These are phyloP conservation scores for Diplodia mutila DNA, from an alignment of 2,329 filamentous ascomycete genomes.

Conservation along the genomic window DNA sequence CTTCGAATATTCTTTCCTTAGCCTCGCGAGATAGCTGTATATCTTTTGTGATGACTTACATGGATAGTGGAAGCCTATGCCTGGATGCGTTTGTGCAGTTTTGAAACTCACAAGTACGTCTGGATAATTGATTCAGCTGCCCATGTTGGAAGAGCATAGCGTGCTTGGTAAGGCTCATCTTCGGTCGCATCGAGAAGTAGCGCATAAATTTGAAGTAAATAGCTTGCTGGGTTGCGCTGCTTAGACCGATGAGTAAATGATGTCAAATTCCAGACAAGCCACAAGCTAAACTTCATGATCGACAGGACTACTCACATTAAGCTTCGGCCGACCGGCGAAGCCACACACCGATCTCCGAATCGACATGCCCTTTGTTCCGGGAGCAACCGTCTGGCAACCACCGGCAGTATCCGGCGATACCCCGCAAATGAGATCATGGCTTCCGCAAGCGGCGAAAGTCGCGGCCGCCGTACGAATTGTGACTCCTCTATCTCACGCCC, in stretches of 20 bases:
- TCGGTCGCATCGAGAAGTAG: no score
- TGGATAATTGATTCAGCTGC: no score
- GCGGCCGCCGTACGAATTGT: not conserved
- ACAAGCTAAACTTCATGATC: not conserved
- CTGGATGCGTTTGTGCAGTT: no score
- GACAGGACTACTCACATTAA: not conserved
- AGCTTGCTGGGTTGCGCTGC: no score
- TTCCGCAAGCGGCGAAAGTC: not conserved
- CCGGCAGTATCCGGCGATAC: constrained; percentile 3
- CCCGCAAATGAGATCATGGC: not conserved
- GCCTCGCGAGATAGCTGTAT: no score
- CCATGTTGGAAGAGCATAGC: no score
- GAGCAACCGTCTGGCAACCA: not conserved
- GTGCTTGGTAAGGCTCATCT: no score
- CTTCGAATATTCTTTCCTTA: no score
- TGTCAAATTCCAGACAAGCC: not conserved
- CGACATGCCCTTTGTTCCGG: not conserved
- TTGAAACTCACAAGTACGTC: not conserved
- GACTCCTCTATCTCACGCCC: not conserved
- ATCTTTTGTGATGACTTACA: no score
- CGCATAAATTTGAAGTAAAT: no score
- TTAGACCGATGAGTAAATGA: no score
- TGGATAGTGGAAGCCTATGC: no score
- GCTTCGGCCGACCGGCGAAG: not conserved
- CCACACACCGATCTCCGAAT: not conserved